phyloP scores from a whole-genome alignment of 495 filamentous ascomycete species.

The Trichoderma orchidacearum region DNA sequence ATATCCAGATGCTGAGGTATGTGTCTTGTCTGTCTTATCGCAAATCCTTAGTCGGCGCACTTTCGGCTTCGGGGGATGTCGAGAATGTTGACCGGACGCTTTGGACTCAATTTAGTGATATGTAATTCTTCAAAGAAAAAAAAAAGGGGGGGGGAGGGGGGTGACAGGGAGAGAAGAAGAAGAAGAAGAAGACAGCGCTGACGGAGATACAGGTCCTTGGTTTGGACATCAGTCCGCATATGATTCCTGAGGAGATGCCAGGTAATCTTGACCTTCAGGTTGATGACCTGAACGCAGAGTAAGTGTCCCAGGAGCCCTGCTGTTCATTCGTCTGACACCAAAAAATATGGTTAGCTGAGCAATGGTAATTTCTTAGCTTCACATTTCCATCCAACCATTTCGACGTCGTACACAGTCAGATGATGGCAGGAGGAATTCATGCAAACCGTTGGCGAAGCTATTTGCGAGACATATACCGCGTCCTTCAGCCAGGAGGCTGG shows the following conservation, averaged over 20 bases:
- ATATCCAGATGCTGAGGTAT: conserved; percentile 62
- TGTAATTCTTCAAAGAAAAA: too few relatives aligned
- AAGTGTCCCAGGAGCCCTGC: conserved; percentile 9
- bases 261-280: conserved; percentile 63
- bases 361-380: conserved; percentile 30
- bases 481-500: conserved; percentile 57
- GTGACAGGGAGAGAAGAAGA: too few relatives aligned
- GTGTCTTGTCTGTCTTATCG: conserved; percentile 9
- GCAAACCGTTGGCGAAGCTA: conserved; percentile 65
- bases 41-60: too few relatives aligned
- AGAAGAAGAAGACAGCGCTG: neutral
- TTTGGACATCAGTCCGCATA: conserved; percentile 65
- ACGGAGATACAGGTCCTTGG: conserved; percentile 52
- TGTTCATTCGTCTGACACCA: neutral
- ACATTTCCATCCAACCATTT: conserved; percentile 67
- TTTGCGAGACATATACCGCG: conserved; percentile 55
- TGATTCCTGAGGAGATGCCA: conserved; percentile 53
- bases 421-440: conserved; percentile 70
- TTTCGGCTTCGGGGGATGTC: too few relatives aligned
- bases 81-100: too few relatives aligned
- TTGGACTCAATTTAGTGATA: too few relatives aligned
- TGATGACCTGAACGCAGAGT: conserved; percentile 64
- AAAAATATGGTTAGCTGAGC: neutral
- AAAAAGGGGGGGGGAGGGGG: too few relatives aligned
- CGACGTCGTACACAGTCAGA: conserved; percentile 79